These are phyloP conservation scores for Spathaspora hagerdaliae DNA, from an alignment of 805 yeast genomes.

Conservation along the genomic window DNA sequence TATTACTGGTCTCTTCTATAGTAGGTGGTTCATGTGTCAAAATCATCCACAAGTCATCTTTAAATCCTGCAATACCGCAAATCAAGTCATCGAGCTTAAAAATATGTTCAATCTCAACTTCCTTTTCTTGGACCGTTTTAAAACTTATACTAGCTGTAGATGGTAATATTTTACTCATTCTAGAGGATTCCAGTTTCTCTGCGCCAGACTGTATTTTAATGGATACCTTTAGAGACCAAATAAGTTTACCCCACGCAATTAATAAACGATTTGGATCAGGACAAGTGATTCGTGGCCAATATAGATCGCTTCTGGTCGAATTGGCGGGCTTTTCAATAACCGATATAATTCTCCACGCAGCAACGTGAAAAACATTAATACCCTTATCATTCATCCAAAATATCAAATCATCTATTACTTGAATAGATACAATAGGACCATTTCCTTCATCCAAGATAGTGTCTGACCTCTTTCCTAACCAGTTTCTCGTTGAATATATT, in stretches of 20 bases:
- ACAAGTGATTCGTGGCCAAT: slow-evolving; percentile 73
- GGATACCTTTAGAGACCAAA: slow-evolving; percentile 65
- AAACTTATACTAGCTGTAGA: slow-evolving; percentile 48
- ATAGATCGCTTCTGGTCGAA: slow-evolving; percentile 66
- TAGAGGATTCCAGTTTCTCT: slow-evolving; percentile 15
- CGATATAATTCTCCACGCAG: slow-evolving; percentile 45
- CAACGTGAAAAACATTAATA: slow-evolving; percentile 59
- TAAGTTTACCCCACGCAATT: slow-evolving; percentile 77
- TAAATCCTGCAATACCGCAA: slow-evolving; percentile 75
- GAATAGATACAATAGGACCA: slow-evolving; percentile 70
- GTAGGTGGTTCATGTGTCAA: slow-evolving; percentile 47
- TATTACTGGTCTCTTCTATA: slow-evolving; percentile 13
- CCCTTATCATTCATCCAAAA: slow-evolving; percentile 87
- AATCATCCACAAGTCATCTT: slow-evolving; percentile 64
- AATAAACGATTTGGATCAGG: slow-evolving; percentile 64
- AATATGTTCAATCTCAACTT: slow-evolving; percentile 45
- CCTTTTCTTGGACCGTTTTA: slow-evolving; percentile 41
- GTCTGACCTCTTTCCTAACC: slow-evolving; percentile 85
- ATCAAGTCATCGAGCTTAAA: slow-evolving; percentile 50
- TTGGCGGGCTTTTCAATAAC: slow-evolving; percentile 55
- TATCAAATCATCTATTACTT: slow-evolving; percentile 58
- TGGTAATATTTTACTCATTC: slow-evolving; percentile 40
- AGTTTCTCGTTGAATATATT: slow-evolving; percentile 66
- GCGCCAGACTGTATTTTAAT: slow-evolving; percentile 12
- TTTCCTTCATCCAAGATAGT: slow-evolving; percentile 52